Base-by-base conservation (phyloP, 352 stramenopile genomes). In the Globisporangium mamillatum region DNA sequence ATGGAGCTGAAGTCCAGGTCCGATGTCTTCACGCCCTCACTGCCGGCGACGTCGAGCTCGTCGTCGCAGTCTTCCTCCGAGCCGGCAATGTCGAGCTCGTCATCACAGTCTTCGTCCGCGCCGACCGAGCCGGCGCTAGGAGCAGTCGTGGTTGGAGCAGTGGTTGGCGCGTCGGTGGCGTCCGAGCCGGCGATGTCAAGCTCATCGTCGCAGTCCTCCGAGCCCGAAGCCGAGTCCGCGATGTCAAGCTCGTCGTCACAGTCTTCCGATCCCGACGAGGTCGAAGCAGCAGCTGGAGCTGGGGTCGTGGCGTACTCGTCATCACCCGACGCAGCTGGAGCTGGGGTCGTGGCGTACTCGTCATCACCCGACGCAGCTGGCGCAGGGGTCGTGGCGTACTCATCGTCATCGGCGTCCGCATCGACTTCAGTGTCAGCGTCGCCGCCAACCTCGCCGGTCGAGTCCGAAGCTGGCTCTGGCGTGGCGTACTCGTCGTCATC, bases 1-100 rank as follows among this genome's bases (percentile, higher is more conserved):
- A 82, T 36, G 41, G 61, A 73, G 46, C 50, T 63, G 57, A 85
- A 85, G 59, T 68, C 64, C 46, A 82, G 74, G 67, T 69, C 68
- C 54, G 75, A 74, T 25, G 67, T 75, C 4, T 70, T 71, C 25
- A 70, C 60, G 54, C 68, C 32, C 32, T 36, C 69, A 50, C 70
- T 72, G 54, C 68, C 68, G 12, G 68, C 71, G 29, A 77, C 66
- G n/a, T 80, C 71, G 5, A 78, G 62, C 9, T 73, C 75, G 1
- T 63, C 73, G 20, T 75, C 41, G 58, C 58, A n/a, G 67, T 67
- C 36, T 36, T 67, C 61, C 16, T 67, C 62, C 36, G 60, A 59
- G 10, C 57, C 46, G 0, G 68, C 71, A 41, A 77, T 67, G 24
- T 76, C 66, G 2, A 78, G 60, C 0, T 67, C 74, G 3, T 64